phyloP scores from a whole-genome alignment of 768 basidiomycete genomes.

The Naganishia randhawae region DNA sequence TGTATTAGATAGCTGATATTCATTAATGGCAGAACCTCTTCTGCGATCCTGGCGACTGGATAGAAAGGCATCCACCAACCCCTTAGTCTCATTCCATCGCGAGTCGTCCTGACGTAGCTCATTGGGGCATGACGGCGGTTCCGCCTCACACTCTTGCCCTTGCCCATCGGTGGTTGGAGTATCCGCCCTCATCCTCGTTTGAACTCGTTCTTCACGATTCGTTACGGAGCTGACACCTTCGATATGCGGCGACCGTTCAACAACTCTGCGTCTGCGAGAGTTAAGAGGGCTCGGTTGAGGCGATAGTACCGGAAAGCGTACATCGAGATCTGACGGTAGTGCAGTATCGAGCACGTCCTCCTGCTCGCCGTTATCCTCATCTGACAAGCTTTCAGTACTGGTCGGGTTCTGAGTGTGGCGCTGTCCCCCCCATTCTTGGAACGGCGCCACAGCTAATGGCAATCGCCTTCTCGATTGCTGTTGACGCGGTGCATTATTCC shows the following conservation, averaged over 20 bases:
- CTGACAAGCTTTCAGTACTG: neutral
- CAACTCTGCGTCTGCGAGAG: neutral
- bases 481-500: neutral
- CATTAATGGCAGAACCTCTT: neutral
- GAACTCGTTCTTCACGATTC: neutral
- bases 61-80: neutral
- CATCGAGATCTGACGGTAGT: conserved; percentile 10
- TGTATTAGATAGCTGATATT: neutral
- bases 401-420: neutral
- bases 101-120: neutral
- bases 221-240: neutral
- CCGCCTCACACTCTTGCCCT: no score
- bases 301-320: conserved; percentile 5
- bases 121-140: no score
- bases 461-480: neutral
- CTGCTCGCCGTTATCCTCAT: no score
- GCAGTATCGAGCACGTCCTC: conserved; percentile 12
- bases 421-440: neutral
- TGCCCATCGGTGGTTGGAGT: no score
- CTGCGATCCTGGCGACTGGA: neutral
- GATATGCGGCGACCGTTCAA: neutral
- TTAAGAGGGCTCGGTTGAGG: conserved; percentile 17
- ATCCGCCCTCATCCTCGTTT: neutral
- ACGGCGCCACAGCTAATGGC: neutral
- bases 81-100: conserved; percentile 6